These are phyloP conservation scores for Aspergillus sp. DNA, from an alignment of 2,329 filamentous ascomycete genomes.

Conservation along the genomic window DNA sequence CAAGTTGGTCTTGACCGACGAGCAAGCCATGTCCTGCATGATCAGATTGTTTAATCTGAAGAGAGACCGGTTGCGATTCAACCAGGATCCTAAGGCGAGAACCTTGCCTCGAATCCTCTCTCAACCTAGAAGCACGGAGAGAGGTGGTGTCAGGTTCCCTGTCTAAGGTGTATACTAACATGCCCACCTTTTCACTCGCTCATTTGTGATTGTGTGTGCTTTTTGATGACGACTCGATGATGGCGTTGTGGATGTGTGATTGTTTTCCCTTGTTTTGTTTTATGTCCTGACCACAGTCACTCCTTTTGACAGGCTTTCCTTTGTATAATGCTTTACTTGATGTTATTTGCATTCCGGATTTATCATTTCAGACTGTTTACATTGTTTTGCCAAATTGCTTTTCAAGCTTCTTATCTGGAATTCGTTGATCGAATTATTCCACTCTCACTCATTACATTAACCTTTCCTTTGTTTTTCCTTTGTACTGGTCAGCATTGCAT, in stretches of 20 bases:
- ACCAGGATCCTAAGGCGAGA: constrained; percentile 19
- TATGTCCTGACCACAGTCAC: not conserved
- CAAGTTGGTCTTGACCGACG: constrained; percentile 13
- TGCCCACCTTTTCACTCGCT: not conserved
- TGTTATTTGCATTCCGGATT: not conserved
- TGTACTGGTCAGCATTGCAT: not conserved
- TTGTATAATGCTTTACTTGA: not conserved
- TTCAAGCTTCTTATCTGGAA: not conserved
- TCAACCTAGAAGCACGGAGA: constrained; percentile 16
- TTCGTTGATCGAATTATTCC: not conserved
- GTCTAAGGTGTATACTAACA: constrained; percentile 7
- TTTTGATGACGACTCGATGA: not conserved
- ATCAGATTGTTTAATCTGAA: constrained; percentile 20
- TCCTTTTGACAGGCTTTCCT: not conserved
- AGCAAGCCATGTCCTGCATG: constrained; percentile 21
- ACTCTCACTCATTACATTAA: not conserved
- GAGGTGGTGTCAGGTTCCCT: constrained; percentile 18
- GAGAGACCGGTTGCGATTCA: constrained; percentile 18
- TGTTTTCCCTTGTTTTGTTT: not conserved
- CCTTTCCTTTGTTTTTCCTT: not conserved
- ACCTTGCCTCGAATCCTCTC: constrained; percentile 18
- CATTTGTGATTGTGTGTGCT: not conserved
- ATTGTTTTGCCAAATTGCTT: not conserved
- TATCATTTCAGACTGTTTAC: not conserved
- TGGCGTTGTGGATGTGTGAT: not conserved